These are phyloP conservation scores for Curvularia eragrostidis DNA, from an alignment of 2,329 filamentous ascomycete species.

Conservation along the genomic window DNA sequence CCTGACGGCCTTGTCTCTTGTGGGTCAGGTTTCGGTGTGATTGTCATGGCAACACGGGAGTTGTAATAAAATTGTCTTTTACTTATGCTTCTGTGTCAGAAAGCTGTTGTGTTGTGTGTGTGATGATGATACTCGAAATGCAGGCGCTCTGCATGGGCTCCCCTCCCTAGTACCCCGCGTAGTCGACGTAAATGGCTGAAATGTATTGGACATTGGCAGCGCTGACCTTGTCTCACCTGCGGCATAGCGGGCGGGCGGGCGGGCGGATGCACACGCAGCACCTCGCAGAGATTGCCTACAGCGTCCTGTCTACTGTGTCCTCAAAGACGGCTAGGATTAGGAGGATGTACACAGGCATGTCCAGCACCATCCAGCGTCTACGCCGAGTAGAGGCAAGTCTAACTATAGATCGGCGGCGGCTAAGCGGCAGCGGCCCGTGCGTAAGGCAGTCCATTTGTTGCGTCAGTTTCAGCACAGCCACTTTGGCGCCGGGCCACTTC, in stretches of 20 bases:
- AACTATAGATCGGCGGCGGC: constrained; percentile 26
- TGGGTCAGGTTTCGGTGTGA: constrained; percentile 24
- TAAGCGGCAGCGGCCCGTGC: constrained; percentile 18
- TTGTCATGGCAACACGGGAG: constrained; percentile 23
- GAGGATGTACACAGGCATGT: not conserved
- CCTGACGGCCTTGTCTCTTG: constrained; percentile 20
- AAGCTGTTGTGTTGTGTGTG: not conserved
- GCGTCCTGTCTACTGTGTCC: not conserved
- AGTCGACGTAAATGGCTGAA: not conserved
- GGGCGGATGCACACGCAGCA: not conserved
- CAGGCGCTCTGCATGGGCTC: not conserved
- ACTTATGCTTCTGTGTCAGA: not conserved
- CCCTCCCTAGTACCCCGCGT: not conserved
- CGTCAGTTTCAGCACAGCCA: constrained; percentile 23
- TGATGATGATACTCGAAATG: not conserved
- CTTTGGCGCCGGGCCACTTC: constrained; percentile 16
- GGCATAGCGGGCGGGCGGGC: not conserved
- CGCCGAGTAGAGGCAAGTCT: constrained; percentile 14
- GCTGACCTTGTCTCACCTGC: constrained; percentile 11
- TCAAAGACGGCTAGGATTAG: not conserved
- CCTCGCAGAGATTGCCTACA: not conserved
- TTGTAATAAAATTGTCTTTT: constrained; percentile 23
- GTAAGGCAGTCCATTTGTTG: constrained; percentile 23
- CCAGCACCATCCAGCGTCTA: constrained; percentile 1
- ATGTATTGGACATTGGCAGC: constrained; percentile 6